These are phyloP conservation scores for Hyphodiscus sp. DNA, from an alignment of 2,329 filamentous ascomycete genomes.

Conservation along the genomic window DNA sequence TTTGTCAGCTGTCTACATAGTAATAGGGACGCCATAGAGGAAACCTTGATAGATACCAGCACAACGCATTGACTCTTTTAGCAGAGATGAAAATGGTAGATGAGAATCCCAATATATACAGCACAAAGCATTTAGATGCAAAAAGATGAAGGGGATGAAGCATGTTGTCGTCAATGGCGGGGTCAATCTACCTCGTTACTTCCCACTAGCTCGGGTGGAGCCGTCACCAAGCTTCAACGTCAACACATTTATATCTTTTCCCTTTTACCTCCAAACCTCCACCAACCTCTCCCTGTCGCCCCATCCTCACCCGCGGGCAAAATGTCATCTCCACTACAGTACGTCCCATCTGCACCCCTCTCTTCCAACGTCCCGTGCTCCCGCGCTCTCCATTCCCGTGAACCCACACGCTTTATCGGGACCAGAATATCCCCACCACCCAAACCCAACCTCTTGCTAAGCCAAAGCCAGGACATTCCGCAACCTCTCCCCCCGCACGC, in stretches of 20 bases:
- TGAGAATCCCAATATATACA: not conserved
- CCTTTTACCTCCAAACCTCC: not conserved
- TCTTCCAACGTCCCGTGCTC: not conserved
- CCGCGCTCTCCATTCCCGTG: not conserved
- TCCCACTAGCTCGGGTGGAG: not conserved
- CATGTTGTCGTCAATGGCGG: not conserved
- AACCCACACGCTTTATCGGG: not conserved
- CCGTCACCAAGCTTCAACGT: not conserved
- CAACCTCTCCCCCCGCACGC: constrained; percentile 63
- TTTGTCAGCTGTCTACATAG: not conserved
- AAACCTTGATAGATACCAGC: not conserved
- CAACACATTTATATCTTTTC: not conserved
- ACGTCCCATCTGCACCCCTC: not conserved
- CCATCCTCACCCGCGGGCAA: not conserved
- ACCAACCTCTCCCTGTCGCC: not conserved
- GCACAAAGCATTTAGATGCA: not conserved
- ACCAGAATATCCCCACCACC: not conserved
- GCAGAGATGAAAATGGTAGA: not conserved
- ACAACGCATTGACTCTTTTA: not conserved
- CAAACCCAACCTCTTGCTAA: not conserved
- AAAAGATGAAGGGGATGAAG: not conserved
- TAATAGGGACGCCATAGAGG: not conserved
- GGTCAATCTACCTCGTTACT: not conserved
- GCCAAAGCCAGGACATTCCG: constrained; percentile 46
- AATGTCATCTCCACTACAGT: constrained; percentile 7